Evolutionary conservation across 306 rosid species (phyloP).

Genomic region (Datisca glomerata): DNA sequence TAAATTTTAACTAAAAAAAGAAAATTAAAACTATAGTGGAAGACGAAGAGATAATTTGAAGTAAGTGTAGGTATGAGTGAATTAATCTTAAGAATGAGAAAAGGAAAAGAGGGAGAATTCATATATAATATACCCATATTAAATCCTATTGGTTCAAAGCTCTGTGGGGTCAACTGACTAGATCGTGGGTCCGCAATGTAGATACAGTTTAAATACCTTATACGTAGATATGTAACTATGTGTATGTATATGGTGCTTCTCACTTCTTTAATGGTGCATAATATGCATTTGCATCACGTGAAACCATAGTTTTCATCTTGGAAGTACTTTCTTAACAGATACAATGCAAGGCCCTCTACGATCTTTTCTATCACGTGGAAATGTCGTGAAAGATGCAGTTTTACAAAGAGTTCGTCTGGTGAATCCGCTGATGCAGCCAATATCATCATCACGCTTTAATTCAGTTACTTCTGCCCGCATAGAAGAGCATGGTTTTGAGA

Average conservation of each 20-base stretch:
- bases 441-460: conserved; percentile 42
- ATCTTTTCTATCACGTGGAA: conserved; percentile 48
- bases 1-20: too few species aligned
- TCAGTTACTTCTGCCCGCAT: conserved; percentile 46
- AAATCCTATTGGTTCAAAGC: too few species aligned
- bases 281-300: not conserved
- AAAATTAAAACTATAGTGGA: too few species aligned
- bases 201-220: too few species aligned
- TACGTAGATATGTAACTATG: not conserved
- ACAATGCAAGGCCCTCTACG: conserved; percentile 78
- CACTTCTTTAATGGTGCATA: not conserved
- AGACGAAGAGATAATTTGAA: too few species aligned
- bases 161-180: too few species aligned
- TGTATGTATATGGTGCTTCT: not conserved
- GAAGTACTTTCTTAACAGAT: conserved; percentile 17
- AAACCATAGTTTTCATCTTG: not conserved
- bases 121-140: too few species aligned
- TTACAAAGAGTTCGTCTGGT: conserved; percentile 62
- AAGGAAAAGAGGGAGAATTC: too few species aligned
- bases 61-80: too few species aligned
- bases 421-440: conserved; percentile 68
- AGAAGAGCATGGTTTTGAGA: conserved; percentile 97
- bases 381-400: conserved; percentile 55
- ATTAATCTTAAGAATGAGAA: too few species aligned
- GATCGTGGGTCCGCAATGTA: too few species aligned